Conservation (phyloP, 495 filamentous ascomycete genomes). For the Talaromyces nanjingensis region DNA sequence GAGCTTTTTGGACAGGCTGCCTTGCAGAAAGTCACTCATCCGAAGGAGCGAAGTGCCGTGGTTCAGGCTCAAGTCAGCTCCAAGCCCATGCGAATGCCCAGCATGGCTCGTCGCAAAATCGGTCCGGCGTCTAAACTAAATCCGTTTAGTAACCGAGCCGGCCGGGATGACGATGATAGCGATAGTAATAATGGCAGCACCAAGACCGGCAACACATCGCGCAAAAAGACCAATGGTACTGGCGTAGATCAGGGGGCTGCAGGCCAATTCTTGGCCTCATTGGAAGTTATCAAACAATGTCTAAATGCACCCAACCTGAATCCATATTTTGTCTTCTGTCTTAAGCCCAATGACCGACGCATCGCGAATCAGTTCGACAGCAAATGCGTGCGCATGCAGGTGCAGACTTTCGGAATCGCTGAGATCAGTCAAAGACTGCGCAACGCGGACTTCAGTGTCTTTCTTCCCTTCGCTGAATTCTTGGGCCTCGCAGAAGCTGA, state of each 20-base stretch:
- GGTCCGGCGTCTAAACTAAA: slow-evolving; percentile 41
- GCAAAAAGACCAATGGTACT: slow-evolving; percentile 35
- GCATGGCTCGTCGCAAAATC: slow-evolving; percentile 72
- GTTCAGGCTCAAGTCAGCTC: slow-evolving; percentile 96
- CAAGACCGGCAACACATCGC: slow-evolving; percentile 21
- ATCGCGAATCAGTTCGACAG: slow-evolving; percentile 99
- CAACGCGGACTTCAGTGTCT: slow-evolving; percentile 91
- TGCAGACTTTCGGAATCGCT: slow-evolving; percentile 93
- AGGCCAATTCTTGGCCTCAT: slow-evolving; percentile 81
- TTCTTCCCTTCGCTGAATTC: slow-evolving; percentile 94
- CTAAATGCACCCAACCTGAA: slow-evolving; percentile 76
- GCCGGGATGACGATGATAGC: slow-evolving; percentile 49
- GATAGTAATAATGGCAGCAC: slow-evolving; percentile 40
- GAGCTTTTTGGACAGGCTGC: slow-evolving; percentile 92
- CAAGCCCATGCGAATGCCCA: slow-evolving; percentile 84
- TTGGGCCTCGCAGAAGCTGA: slow-evolving; percentile 80
- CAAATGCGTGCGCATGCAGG: slow-evolving; percentile 90
- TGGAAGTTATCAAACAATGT: slow-evolving; percentile 82
- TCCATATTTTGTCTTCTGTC: slow-evolving; percentile 91
- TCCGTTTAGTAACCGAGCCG: slow-evolving; percentile 27
- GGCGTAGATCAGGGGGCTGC: slow-evolving; percentile 74
- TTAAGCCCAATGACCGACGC: slow-evolving; percentile 94
- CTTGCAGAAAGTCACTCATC: slow-evolving; percentile 81
- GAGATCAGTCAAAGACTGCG: slow-evolving; percentile 90
- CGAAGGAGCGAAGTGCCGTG: slow-evolving; percentile 80